phyloP scores from a whole-genome alignment of 2,329 filamentous ascomycete genomes.

The Fusarium euwallaceae region DNA sequence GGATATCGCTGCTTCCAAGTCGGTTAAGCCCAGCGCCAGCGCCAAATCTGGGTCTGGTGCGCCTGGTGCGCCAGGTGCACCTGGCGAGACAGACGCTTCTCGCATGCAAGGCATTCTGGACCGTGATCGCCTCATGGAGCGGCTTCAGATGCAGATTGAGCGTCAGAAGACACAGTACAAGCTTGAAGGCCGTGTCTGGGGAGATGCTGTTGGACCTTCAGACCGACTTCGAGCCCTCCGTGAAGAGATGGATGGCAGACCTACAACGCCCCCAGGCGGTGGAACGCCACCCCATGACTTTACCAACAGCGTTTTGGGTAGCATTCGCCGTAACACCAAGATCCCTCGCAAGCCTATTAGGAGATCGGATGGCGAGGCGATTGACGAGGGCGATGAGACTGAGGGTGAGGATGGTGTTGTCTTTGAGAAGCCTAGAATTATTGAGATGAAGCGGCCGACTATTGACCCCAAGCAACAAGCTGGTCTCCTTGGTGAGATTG shows the following conservation, averaged over 20 bases:
- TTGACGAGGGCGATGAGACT: constrained; percentile 65
- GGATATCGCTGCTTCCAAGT: constrained; percentile 91
- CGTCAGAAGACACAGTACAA: constrained; percentile 98
- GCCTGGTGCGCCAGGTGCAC: constrained; percentile 53
- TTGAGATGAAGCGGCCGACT: constrained; percentile 81
- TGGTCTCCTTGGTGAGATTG: constrained; percentile 78
- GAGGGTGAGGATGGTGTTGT: constrained; percentile 64
- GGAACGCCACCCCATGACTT: constrained; percentile 72
- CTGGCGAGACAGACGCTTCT: constrained; percentile 69
- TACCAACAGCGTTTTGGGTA: constrained; percentile 80
- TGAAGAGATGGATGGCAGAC: constrained; percentile 88
- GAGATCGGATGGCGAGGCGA: constrained; percentile 56
- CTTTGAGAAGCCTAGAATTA: constrained; percentile 82
- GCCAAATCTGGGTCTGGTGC: constrained; percentile 66
- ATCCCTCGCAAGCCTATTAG: constrained; percentile 67
- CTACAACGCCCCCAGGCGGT: constrained; percentile 61
- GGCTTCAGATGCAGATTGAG: constrained; percentile 94
- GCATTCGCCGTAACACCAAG: constrained; percentile 72
- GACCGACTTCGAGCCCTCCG: constrained; percentile 92
- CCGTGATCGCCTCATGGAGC: constrained; percentile 90
- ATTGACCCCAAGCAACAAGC: constrained; percentile 74
- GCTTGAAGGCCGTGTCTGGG: constrained; percentile 93
- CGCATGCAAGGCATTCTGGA: constrained; percentile 94
- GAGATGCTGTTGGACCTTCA: constrained; percentile 84
- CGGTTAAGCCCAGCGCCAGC: constrained; percentile 68